Evolutionary conservation across 2,329 filamentous ascomycete genomes (phyloP).

Genomic region (Neonectria ditissima): DNA sequence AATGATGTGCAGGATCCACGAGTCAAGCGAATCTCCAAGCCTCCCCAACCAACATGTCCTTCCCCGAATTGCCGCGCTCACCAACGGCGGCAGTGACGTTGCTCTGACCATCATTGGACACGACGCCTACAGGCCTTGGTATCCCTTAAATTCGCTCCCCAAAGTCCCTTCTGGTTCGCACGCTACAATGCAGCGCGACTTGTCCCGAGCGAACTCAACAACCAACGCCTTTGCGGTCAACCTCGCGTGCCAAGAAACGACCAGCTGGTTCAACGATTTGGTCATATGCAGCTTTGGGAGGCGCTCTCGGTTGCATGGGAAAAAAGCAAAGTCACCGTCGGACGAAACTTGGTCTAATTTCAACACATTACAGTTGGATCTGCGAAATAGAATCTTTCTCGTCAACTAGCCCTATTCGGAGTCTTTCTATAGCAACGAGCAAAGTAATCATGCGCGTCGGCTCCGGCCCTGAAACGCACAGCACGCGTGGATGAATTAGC

Average conservation of each 20-base stretch:
- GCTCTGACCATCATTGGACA: conserved; percentile 4
- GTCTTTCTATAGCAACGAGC: conserved; percentile 26
- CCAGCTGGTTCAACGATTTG: conserved; percentile 1
- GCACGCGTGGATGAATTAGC: conserved; percentile 29
- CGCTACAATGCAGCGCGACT: conserved; percentile 3
- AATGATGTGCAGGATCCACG: conserved; percentile 52
- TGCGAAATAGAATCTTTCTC: conserved; percentile 23
- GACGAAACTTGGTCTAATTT: conserved; percentile 11
- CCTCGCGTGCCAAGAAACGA: conserved; percentile 21
- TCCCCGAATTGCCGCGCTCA: conserved; percentile 32
- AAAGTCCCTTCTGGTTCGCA: conserved; percentile 7
- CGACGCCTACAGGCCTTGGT: conserved; percentile 12
- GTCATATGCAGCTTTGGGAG: conserved; percentile 2
- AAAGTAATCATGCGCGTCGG: conserved; percentile 19
- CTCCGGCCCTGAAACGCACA: conserved; percentile 31
- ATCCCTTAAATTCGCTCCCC: not conserved
- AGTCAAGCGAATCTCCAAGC: conserved; percentile 49
- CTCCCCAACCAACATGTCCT: conserved; percentile 31
- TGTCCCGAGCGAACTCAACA: not conserved
- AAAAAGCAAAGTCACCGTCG: conserved; percentile 13
- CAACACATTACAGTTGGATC: not conserved
- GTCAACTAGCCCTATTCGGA: conserved; percentile 29
- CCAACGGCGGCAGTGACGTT: conserved; percentile 11
- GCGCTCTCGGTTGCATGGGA: conserved; percentile 10
- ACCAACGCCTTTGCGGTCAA: conserved; percentile 2